Conservation (phyloP, 2,329 filamentous ascomycete genomes). For the Alternaria sp. region DNA sequence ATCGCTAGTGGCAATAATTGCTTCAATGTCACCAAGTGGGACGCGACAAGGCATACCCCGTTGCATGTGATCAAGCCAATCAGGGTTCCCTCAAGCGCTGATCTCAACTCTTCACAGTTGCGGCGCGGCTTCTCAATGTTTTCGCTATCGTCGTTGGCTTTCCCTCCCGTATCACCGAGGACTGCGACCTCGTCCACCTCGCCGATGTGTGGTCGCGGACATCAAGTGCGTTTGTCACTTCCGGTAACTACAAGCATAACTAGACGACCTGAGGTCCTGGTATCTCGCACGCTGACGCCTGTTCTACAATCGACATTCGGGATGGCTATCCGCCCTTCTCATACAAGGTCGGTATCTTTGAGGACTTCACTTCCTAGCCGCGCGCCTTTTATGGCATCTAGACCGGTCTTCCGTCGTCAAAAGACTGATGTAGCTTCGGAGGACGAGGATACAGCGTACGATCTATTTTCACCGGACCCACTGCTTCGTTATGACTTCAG, state of each 20-base stretch:
- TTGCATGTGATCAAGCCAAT: slow-evolving; percentile 7
- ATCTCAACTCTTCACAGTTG: background rate
- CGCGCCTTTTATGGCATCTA: background rate
- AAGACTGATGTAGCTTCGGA: background rate
- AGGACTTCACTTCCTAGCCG: background rate
- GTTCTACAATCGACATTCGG: background rate
- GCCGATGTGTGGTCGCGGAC: background rate
- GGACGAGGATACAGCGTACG: background rate
- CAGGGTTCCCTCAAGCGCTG: background rate
- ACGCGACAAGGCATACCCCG: background rate
- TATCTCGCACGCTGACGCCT: background rate
- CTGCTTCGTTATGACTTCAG: background rate
- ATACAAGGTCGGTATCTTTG: background rate
- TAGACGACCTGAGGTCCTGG: background rate
- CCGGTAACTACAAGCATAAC: background rate
- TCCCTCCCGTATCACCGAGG: background rate
- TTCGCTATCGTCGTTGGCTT: background rate
- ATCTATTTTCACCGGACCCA: background rate
- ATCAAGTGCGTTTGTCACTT: slow-evolving; percentile 1
- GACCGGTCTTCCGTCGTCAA: background rate
- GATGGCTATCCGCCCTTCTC: too few relatives aligned
- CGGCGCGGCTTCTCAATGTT: background rate
- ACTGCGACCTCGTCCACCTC: background rate
- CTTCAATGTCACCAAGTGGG: slow-evolving; percentile 12
- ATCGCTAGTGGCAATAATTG: slow-evolving; percentile 5